A percentile compares a stretch with the other conserved stretches of the same genome.
Evolutionary conservation across 805 yeast genomes (phyloP).

Genomic region (Sugiyamaella chiloensis): DNA sequence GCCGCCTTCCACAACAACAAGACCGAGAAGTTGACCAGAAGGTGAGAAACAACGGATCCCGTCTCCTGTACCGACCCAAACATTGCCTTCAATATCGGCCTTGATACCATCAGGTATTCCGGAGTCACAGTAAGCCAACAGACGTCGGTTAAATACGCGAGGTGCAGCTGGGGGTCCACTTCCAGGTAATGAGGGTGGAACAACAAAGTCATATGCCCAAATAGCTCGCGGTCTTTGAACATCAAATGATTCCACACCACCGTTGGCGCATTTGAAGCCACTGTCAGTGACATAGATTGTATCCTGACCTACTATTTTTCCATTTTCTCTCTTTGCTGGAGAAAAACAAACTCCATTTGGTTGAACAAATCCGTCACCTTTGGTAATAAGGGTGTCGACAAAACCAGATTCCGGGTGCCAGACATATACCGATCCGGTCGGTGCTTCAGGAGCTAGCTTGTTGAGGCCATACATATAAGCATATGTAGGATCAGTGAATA

Average conservation of each 20-base stretch:
- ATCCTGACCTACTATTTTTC: conserved; percentile 1
- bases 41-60: conserved; percentile 30
- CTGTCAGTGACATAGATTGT: conserved; percentile 51
- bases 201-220: conserved; percentile 4
- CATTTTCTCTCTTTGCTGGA: conserved; percentile 31
- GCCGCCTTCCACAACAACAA: conserved; percentile 26
- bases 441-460: conserved; percentile 21
- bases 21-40: conserved; percentile 28
- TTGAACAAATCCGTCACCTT: conserved; percentile 46
- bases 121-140: conserved; percentile 28
- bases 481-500: conserved; percentile 33
- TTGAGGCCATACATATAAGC: conserved; percentile 24
- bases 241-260: conserved; percentile 29
- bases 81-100: conserved; percentile 27
- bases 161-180: conserved; percentile 14
- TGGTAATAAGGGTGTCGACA: conserved; percentile 24
- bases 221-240: conserved; percentile 14
- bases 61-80: conserved; percentile 29
- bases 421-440: conserved; percentile 37
- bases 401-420: conserved; percentile 34
- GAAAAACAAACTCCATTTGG: conserved; percentile 73
- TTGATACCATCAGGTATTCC: conserved; percentile 33
- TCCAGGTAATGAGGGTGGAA: conserved; percentile 2
- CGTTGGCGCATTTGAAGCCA: conserved; percentile 13
- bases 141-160: conserved; percentile 24